phyloP scores from a whole-genome alignment of 805 yeast species.

The Kuraishia borneana region DNA sequence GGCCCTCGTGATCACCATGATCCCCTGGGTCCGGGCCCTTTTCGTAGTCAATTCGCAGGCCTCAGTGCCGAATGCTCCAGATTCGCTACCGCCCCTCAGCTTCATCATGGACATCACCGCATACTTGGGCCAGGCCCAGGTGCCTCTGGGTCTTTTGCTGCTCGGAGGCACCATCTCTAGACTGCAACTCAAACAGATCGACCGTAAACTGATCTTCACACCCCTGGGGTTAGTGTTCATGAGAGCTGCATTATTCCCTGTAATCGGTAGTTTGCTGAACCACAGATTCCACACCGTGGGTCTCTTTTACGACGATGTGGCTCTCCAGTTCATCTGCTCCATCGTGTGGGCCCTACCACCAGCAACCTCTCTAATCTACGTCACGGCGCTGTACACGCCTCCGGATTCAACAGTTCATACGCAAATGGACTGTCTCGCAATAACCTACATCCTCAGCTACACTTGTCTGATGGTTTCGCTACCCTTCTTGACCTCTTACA shows the following conservation, averaged over 20 bases:
- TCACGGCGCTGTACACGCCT: constrained; percentile 82
- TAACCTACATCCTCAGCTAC: constrained; percentile 67
- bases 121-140: constrained; percentile 79
- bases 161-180: constrained; percentile 86
- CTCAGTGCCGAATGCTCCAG: constrained; percentile 69
- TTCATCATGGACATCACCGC: constrained; percentile 73
- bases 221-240: constrained; percentile 43
- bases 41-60: constrained; percentile 41
- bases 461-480: constrained; percentile 53
- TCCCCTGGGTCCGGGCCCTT: constrained; percentile 77
- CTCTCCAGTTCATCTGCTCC: constrained; percentile 64
- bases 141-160: constrained; percentile 74
- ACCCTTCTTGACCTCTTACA: constrained; percentile 67
- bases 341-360: constrained; percentile 75
- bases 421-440: constrained; percentile 82
- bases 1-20: constrained; percentile 59
- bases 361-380: constrained; percentile 79
- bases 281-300: constrained; percentile 51
- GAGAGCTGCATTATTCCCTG: constrained; percentile 63
- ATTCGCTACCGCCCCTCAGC: constrained; percentile 69
- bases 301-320: constrained; percentile 49
- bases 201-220: constrained; percentile 63
- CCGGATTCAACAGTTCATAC: constrained; percentile 35
- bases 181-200: constrained; percentile 45
- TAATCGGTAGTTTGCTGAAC: constrained; percentile 61